Base-by-base conservation (phyloP, 805 yeast genomes). In the Starmerella stigmatis region DNA sequence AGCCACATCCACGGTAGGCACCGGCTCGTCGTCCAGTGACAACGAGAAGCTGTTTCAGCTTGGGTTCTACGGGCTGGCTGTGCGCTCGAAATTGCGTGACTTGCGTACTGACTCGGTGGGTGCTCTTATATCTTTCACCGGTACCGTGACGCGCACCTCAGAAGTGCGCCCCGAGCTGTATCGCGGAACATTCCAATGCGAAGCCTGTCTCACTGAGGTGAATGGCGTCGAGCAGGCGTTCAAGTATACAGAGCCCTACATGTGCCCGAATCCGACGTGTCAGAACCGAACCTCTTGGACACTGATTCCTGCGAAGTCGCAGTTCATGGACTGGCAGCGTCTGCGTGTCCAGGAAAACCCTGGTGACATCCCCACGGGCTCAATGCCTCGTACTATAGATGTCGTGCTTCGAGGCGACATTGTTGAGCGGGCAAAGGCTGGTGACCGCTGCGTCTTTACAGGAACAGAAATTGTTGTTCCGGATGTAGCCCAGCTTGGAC, bases 361-460 rank as follows among this genome's bases (percentile, higher is more conserved):
- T n/a, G 82, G 72, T 56, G 97, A 89, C 64, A 89, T 89, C 46
- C 98, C 98, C 22, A 86, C 96, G 0, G 98, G 98, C 23, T 86
- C 96, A 3, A 89, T 89, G 98, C 98, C 98, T 21, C 76, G 98
- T 62, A 89, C 96, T 1, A 64, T 89, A 57, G 98, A 89, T 62
- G 89, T 89, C 20, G 82, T 89, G 42, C 66, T 89, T 47, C 73
- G 98, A 57, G 97, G 97, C 42, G 96, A 89, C 55, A 73, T 86
- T 44, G 97, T 92, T 8, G 98, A 89, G 60, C 73, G 86, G 53
- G 96, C 96, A 3, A 92, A 89, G 64, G 96, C 98, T 1, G 98
- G 98, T 54, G 97, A 89, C 64, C 82, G 85, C 61, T 84, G 96
- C 66, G 76, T 78, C 54, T 86, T 92, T 62, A 85, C 94, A 0